Evolutionary conservation across 345 rosid genomes (phyloP).

Genomic region (Ricinus communis): DNA sequence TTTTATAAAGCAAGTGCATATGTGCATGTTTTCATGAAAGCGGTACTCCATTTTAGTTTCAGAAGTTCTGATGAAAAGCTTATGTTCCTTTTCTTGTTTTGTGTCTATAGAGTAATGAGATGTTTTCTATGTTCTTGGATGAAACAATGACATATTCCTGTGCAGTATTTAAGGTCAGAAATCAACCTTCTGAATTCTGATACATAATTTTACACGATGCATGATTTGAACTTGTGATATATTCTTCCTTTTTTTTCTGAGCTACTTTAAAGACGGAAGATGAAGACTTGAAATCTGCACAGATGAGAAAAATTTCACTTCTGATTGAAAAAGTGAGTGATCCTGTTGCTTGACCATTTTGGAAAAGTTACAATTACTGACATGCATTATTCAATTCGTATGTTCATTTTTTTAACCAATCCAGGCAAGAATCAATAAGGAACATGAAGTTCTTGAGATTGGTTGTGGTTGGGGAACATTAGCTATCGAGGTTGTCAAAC

Average conservation of each 20-base stretch:
- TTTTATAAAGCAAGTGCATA: no score
- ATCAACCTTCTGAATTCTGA: neutral
- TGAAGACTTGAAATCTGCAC: slow-evolving; percentile 74
- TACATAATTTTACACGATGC: neutral
- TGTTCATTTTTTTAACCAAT: neutral
- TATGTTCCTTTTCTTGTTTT: neutral
- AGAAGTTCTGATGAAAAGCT: no score
- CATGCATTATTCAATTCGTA: neutral
- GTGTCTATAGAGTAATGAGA: slow-evolving; percentile 68
- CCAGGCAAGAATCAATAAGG: slow-evolving; percentile 57
- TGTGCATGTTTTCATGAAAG: no score
- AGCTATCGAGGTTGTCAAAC: slow-evolving; percentile 79
- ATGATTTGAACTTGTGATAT: neutral
- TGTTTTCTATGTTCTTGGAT: slow-evolving; percentile 74
- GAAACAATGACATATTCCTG: slow-evolving; percentile 90
- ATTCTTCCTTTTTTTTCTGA: no score
- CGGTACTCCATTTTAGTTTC: no score
- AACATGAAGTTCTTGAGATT: slow-evolving; percentile 75
- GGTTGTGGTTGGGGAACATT: slow-evolving; percentile 96
- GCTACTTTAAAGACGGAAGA: slow-evolving; percentile 42
- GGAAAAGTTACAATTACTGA: neutral
- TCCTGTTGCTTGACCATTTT: neutral
- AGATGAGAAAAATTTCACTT: slow-evolving; percentile 66
- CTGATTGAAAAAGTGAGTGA: slow-evolving; percentile 70
- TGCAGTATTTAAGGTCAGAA: slow-evolving; percentile 72